A percentile compares a stretch with the other conserved stretches of the same genome.
Conservation (phyloP, 257 asterid species). For the Solanum ossicruentum region DNA sequence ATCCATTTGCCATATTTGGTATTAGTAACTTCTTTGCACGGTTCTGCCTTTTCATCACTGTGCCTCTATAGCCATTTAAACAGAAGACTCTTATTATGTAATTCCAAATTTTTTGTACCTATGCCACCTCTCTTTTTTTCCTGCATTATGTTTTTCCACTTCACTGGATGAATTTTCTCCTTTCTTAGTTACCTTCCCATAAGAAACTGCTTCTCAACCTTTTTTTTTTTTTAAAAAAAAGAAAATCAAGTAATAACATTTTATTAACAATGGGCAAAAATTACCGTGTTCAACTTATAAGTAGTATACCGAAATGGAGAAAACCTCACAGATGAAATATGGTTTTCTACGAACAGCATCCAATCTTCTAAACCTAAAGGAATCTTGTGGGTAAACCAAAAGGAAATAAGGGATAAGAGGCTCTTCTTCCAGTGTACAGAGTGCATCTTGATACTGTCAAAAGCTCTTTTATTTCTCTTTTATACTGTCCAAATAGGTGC, state of each 20-base stretch:
- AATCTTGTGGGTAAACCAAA: neutral
- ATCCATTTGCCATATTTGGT: neutral
- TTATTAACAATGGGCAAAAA: neutral
- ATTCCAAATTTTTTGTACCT: neutral
- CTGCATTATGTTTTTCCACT: neutral
- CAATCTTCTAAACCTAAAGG: neutral
- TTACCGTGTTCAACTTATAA: neutral
- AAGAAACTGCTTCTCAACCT: too few relatives aligned
- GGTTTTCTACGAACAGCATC: neutral
- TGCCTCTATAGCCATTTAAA: neutral
- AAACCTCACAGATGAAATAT: neutral
- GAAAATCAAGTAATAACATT: neutral
- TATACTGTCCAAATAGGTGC: neutral
- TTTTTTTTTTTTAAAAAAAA: too few relatives aligned
- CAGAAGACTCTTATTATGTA: neutral
- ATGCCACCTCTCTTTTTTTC: neutral
- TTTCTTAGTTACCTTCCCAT: neutral
- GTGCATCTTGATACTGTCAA: neutral
- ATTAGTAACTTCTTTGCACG: neutral
- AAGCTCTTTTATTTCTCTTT: neutral
- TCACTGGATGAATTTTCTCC: neutral
- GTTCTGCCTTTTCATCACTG: neutral
- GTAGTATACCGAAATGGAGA: neutral
- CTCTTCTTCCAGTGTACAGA: neutral
- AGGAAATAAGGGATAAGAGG: neutral